phyloP scores from a whole-genome alignment of 495 filamentous ascomycete species.

The Xylaria bambusicola region DNA sequence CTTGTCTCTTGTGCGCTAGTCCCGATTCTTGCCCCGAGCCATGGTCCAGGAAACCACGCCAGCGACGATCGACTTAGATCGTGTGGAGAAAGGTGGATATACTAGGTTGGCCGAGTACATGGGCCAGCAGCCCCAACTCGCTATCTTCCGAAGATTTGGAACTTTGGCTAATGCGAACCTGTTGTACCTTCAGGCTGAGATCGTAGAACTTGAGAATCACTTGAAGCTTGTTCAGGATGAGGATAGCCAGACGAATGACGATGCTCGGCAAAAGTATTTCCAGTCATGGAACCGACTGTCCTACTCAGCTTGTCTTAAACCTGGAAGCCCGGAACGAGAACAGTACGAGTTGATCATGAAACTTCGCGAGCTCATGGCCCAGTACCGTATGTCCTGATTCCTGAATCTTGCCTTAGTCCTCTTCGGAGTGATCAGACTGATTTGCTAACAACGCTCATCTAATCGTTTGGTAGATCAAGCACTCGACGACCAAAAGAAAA shows the following conservation, averaged over 20 bases:
- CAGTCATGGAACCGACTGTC: not conserved
- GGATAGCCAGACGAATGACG: not conserved
- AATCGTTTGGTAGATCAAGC: not conserved
- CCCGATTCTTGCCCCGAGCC: not conserved
- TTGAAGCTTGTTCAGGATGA: not conserved
- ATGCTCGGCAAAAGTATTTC: not conserved
- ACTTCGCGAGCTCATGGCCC: slow-evolving; percentile 3
- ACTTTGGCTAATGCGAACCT: not conserved
- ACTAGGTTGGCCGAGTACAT: not conserved
- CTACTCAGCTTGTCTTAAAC: not conserved
- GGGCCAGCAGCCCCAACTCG: not conserved
- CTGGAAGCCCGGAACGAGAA: not conserved
- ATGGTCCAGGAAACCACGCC: not conserved
- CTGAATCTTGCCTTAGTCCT: not conserved
- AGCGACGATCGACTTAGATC: not conserved
- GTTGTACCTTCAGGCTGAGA: slow-evolving; percentile 5
- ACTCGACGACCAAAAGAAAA: not conserved
- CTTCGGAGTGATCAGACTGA: not conserved
- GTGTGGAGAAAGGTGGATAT: slow-evolving; percentile 1
- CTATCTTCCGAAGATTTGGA: slow-evolving; percentile 9
- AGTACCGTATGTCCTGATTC: slow-evolving; percentile 4
- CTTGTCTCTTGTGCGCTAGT: not conserved
- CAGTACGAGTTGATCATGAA: slow-evolving; percentile 10
- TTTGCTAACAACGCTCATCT: not conserved
- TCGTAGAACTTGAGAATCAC: not conserved